Evolutionary conservation across 192 early-diverging fungal species (phyloP), one percentile per base, ranked within the genome.

Genomic region (Backusella australiensis): DNA sequence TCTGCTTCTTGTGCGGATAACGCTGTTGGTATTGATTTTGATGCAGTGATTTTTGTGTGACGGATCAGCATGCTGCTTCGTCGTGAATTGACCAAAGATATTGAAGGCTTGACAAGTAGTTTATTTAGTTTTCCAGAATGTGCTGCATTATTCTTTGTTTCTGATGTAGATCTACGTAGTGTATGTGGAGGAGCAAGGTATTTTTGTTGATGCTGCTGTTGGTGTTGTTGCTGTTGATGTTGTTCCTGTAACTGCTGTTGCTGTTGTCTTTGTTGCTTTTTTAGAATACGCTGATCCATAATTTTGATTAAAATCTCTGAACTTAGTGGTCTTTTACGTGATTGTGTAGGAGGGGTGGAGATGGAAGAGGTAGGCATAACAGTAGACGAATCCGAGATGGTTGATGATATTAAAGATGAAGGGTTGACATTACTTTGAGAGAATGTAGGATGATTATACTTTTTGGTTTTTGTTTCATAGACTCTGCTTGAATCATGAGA

Each of bases 251-350:
- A 17, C 17, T 46, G 14, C 21, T 39, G 23, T 42, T 46, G 23
- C 14, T 44, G 29, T 29, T 71, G 41, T 26, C 42, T 44, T 35
- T 68, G 67, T 36, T 68, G 67, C 7, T 68, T 35, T 35, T 68
- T 34, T 49, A 71, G 17, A 2, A 71, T 23, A 67, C 68, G 75
- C 21, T 69, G 68, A 26, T 76, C 38, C 44, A 56, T 76, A n/a
- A 67, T 52, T 17, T 46, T 29, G 44, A 56, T 59, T 21, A 70
- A 26, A 26, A 67, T 67, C 36, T 76, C 75, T 19, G 65, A 67
- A 32, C 75, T 76, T 8, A 44, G 21, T 0, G 75, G 68, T 41
- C 75, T 76, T 36, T 76, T 69, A 53, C 75, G 75, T 3, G 69
- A 19, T n/a, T 26, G 19, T 49, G 69, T 9, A 42, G 69, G 34